Conservation (phyloP, 768 basidiomycete species). For the Cystoderma amianthinum region DNA sequence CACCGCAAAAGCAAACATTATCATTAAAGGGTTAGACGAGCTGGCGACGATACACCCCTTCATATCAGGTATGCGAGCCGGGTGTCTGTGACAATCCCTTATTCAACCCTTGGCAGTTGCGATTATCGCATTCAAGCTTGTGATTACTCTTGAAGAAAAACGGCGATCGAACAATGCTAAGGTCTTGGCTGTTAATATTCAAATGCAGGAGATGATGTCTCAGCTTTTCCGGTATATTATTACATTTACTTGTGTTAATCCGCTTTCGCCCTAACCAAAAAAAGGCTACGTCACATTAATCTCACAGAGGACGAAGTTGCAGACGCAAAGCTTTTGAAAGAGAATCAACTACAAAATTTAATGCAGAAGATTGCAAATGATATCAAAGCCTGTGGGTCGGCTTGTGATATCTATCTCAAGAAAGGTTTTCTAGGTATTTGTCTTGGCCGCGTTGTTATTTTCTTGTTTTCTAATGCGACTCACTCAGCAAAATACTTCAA, state of each 20-base stretch:
- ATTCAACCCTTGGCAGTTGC: no score
- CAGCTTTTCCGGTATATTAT: constrained; percentile 32
- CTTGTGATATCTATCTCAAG: constrained; percentile 30
- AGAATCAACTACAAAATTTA: constrained; percentile 17
- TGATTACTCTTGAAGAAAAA: no score
- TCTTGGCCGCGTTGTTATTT: no score
- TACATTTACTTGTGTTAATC: neutral
- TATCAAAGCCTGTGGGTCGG: constrained; percentile 29
- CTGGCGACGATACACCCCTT: no score
- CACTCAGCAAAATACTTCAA: constrained; percentile 28
- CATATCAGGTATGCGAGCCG: no score
- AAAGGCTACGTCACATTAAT: constrained; percentile 9
- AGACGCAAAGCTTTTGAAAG: constrained; percentile 17
- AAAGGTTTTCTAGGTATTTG: constrained; percentile 28
- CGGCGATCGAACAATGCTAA: constrained; percentile 40
- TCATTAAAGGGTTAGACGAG: no score
- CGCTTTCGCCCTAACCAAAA: constrained; percentile 1
- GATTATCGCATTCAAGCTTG: no score
- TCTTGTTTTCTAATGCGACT: no score
- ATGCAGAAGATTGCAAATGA: constrained; percentile 22
- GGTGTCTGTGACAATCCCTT: no score
- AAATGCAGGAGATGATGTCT: constrained; percentile 39
- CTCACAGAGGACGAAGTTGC: constrained; percentile 10
- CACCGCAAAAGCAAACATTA: no score
- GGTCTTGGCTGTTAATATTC: constrained; percentile 26